These are phyloP conservation scores for Heterobasidion irregulare DNA, from an alignment of 1,284 basidiomycete genomes.

Conservation along the genomic window DNA sequence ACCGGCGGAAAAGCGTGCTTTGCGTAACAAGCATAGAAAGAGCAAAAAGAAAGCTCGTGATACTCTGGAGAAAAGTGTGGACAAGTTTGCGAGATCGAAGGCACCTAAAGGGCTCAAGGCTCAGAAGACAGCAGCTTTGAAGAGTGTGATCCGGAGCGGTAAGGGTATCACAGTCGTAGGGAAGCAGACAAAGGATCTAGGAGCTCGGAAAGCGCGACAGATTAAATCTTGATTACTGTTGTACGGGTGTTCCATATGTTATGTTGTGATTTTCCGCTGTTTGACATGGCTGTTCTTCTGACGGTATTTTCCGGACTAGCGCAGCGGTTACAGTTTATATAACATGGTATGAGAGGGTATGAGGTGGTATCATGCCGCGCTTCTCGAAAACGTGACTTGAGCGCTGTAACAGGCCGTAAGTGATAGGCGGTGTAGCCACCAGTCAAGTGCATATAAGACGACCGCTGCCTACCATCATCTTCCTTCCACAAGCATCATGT, in stretches of 20 bases:
- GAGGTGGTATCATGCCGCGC: no score
- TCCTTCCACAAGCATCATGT: constrained; percentile 36
- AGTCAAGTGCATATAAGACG: no score
- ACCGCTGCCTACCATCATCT: background rate
- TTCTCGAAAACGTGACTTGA: no score
- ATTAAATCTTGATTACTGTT: no score
- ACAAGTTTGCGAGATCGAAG: constrained; percentile 51
- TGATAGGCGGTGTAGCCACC: no score
- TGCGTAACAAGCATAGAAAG: constrained; percentile 70
- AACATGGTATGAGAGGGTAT: no score
- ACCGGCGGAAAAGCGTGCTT: constrained; percentile 74
- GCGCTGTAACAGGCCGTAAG: no score
- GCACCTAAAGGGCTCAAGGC: constrained; percentile 49
- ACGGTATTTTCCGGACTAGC: background rate
- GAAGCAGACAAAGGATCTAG: constrained; percentile 44
- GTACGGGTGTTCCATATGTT: no score
- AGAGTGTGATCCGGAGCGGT: constrained; percentile 74
- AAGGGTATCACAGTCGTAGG: constrained; percentile 86
- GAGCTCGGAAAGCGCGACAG: constrained; percentile 9
- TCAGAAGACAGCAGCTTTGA: constrained; percentile 77
- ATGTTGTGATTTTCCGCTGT: background rate
- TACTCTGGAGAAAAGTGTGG: constrained; percentile 58
- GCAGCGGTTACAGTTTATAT: background rate
- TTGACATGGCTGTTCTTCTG: background rate
- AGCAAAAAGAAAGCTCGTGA: constrained; percentile 66